Evolutionary conservation across 331 rosid genomes (phyloP).

Genomic region (Acacia pycnantha): DNA sequence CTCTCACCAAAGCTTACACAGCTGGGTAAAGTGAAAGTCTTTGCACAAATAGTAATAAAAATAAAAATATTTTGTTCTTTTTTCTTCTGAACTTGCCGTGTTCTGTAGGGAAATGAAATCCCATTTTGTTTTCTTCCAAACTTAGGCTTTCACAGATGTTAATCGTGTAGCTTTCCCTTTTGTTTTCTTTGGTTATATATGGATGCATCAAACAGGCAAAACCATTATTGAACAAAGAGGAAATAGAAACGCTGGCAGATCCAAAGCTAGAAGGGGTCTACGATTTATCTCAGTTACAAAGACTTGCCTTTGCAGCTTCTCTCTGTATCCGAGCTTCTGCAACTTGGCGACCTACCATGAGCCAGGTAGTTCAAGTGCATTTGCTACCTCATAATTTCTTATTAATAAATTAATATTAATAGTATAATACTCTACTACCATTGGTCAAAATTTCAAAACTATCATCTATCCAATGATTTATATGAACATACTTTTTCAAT

Average conservation of each 20-base stretch:
- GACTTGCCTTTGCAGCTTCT: constrained; percentile 81
- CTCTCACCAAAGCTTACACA: constrained; percentile 89
- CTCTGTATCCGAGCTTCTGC: constrained; percentile 82
- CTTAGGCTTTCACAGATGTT: neutral
- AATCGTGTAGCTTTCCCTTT: neutral
- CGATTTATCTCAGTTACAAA: constrained; percentile 54
- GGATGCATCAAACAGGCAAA: constrained; percentile 63
- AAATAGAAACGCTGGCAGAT: constrained; percentile 69
- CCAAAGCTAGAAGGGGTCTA: constrained; percentile 78
- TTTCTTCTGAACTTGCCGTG: constrained; percentile 17
- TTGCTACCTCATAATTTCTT: neutral
- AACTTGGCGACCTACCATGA: constrained; percentile 87
- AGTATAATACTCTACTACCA: no score
- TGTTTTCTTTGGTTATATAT: neutral
- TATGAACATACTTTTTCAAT: no score
- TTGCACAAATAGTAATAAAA: neutral
- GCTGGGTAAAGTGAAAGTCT: constrained; percentile 56
- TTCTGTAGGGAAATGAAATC: constrained; percentile 10
- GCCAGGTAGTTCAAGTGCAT: constrained; percentile 55
- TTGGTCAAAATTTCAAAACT: no score
- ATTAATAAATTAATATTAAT: no score
- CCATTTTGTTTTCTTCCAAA: constrained; percentile 22
- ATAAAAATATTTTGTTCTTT: neutral
- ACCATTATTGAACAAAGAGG: constrained; percentile 81
- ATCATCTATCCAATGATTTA: no score